phyloP scores from a whole-genome alignment of 768 basidiomycete species.

The Calocera cornea region DNA sequence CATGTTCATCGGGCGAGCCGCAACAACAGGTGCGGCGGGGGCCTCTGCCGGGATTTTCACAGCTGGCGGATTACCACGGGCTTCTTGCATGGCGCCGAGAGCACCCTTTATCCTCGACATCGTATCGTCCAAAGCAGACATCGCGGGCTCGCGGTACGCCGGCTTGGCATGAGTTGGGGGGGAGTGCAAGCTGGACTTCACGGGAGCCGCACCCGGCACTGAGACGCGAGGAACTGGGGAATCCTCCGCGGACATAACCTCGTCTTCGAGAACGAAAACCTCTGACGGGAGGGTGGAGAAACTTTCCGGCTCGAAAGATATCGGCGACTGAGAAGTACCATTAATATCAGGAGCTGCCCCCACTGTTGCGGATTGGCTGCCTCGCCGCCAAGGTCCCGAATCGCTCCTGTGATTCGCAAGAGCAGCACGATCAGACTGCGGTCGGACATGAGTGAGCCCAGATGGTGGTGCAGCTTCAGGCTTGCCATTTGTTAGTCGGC shows the following conservation, averaged over 20 bases:
- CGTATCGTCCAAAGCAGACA: slow-evolving; percentile 66
- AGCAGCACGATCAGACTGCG: slow-evolving; percentile 22
- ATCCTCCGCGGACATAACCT: neutral
- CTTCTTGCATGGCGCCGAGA: slow-evolving; percentile 22
- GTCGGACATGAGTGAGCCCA: slow-evolving; percentile 14
- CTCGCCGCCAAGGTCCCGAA: slow-evolving; percentile 35
- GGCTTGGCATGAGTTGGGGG: slow-evolving; percentile 25
- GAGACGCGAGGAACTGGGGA: slow-evolving; percentile 1
- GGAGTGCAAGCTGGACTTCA: slow-evolving; percentile 4
- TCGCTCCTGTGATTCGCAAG: slow-evolving; percentile 28
- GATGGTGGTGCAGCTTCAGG: slow-evolving; percentile 28
- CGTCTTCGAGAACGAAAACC: neutral
- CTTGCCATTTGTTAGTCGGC: slow-evolving; percentile 36
- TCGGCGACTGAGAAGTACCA: neutral
- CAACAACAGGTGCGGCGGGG: neutral
- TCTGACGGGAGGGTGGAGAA: slow-evolving; percentile 1
- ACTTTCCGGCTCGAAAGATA: neutral
- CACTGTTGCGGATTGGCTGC: neutral
- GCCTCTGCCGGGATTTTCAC: neutral
- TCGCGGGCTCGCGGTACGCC: slow-evolving; percentile 37
- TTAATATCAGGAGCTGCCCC: neutral
- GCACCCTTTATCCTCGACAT: slow-evolving; percentile 81
- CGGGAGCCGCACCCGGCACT: neutral
- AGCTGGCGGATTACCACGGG: neutral
- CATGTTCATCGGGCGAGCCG: slow-evolving; percentile 14